Evolutionary conservation across 164 flowering plant species (phyloP).

Genomic region (Nymphaea colorata): DNA sequence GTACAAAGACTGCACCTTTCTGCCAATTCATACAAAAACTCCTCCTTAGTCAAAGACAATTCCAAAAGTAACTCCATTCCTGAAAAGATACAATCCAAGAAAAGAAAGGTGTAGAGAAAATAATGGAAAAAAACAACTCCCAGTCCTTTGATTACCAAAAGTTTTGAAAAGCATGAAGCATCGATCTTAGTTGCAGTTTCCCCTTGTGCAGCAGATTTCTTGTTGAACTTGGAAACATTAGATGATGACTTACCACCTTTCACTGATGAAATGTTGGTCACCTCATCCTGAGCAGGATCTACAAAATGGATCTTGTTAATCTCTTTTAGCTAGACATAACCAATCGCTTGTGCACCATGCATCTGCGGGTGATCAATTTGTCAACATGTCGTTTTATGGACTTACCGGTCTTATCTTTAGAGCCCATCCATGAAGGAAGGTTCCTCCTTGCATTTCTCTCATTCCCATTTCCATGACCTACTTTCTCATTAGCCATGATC

Average conservation of each 20-base stretch:
- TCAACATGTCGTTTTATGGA: slow-evolving; percentile 3
- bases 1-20: slow-evolving; percentile 91
- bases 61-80: background rate
- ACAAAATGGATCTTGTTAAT: background rate
- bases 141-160: slow-evolving; percentile 38
- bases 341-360: background rate
- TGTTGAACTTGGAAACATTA: background rate
- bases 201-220: slow-evolving; percentile 7
- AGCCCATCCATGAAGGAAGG: slow-evolving; percentile 77
- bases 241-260: background rate
- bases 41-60: background rate
- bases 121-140: background rate
- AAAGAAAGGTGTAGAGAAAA: background rate
- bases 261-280: background rate
- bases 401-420: slow-evolving; percentile 17
- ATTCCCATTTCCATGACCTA: slow-evolving; percentile 6
- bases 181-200: slow-evolving; percentile 7
- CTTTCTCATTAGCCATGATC: slow-evolving; percentile 26
- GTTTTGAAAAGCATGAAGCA: slow-evolving; percentile 28
- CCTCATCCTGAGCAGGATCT: background rate
- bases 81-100: background rate
- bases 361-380: slow-evolving; percentile 1
- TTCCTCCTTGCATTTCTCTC: slow-evolving; percentile 23
- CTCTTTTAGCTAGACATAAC: background rate
- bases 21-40: slow-evolving; percentile 17